These are phyloP conservation scores for Raphanus hybrid DNA, from an alignment of 441 rosid species.

Conservation along the genomic window DNA sequence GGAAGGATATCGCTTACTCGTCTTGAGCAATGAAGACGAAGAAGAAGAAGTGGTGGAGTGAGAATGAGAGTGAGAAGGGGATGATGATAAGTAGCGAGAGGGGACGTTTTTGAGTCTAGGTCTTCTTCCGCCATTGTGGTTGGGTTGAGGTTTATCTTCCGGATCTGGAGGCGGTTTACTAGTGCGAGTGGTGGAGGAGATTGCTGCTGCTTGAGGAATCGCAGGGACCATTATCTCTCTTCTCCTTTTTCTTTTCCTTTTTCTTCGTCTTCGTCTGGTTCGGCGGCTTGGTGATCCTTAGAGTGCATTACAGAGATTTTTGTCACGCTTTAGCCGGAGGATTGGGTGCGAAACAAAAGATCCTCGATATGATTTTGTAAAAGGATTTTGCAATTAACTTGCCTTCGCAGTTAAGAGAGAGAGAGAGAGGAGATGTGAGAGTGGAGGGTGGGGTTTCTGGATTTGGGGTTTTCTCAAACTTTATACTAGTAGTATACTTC, in stretches of 20 bases:
- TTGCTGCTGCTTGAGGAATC: conserved; percentile 54
- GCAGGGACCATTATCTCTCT: conserved; percentile 67
- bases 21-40: conserved; percentile 35
- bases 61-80: conserved; percentile 70
- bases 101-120: conserved; percentile 67
- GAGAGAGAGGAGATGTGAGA: not conserved
- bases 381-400: conserved; percentile 40
- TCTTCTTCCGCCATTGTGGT: conserved; percentile 43
- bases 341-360: not conserved
- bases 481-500: not conserved
- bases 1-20: conserved; percentile 51
- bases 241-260: conserved; percentile 18
- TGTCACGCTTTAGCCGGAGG: conserved; percentile 18
- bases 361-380: no score
- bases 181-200: conserved; percentile 29
- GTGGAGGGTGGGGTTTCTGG: no score
- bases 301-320: conserved; percentile 49
- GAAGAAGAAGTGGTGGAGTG: conserved; percentile 35
- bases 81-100: conserved; percentile 65
- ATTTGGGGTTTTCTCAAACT: no score
- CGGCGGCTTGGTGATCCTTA: conserved; percentile 40
- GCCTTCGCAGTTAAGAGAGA: conserved; percentile 32
- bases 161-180: conserved; percentile 38
- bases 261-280: conserved; percentile 19
- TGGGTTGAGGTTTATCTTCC: conserved; percentile 27